Conservation (phyloP, 495 filamentous ascomycete genomes). For the Thermochaetoides thermophila region DNA sequence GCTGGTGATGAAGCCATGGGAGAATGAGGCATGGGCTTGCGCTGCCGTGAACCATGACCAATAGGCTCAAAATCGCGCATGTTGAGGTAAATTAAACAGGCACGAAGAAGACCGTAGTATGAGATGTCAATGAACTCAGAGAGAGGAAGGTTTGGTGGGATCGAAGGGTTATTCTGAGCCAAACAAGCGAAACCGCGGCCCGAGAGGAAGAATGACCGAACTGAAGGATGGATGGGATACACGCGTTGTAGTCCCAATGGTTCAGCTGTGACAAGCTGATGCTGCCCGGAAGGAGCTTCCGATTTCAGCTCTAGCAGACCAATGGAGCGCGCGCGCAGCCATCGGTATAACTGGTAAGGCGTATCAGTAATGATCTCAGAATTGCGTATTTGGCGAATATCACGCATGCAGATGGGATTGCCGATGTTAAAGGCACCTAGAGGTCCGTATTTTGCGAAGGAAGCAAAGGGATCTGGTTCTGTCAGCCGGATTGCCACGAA, state of each 20-base stretch:
- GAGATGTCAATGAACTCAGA: constrained; percentile 16
- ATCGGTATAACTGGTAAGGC: constrained; percentile 20
- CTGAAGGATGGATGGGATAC: constrained; percentile 20
- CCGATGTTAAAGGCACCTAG: constrained; percentile 17
- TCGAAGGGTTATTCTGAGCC: constrained; percentile 4
- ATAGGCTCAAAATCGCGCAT: constrained; percentile 22
- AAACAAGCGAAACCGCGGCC: constrained; percentile 22
- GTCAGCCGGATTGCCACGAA: constrained; percentile 20
- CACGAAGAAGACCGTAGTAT: constrained; percentile 21
- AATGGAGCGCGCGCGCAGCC: constrained; percentile 22
- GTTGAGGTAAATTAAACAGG: constrained; percentile 22
- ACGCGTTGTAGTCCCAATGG: constrained; percentile 21
- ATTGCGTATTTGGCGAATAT: constrained; percentile 17
- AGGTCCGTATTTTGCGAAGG: constrained; percentile 9
- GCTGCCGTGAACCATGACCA: constrained; percentile 3
- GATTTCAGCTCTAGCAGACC: constrained; percentile 21
- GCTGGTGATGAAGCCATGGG: too few relatives aligned
- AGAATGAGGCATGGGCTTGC: background rate
- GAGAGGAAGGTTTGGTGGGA: constrained; percentile 3
- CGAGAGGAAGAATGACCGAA: constrained; percentile 23
- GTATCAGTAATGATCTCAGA: constrained; percentile 22
- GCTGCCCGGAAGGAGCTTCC: constrained; percentile 2
- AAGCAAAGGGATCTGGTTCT: constrained; percentile 7
- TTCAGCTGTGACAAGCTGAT: constrained; percentile 7
- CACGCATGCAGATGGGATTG: constrained; percentile 15